phyloP scores from a whole-genome alignment of 768 basidiomycete species.

The Collybia sp. region DNA sequence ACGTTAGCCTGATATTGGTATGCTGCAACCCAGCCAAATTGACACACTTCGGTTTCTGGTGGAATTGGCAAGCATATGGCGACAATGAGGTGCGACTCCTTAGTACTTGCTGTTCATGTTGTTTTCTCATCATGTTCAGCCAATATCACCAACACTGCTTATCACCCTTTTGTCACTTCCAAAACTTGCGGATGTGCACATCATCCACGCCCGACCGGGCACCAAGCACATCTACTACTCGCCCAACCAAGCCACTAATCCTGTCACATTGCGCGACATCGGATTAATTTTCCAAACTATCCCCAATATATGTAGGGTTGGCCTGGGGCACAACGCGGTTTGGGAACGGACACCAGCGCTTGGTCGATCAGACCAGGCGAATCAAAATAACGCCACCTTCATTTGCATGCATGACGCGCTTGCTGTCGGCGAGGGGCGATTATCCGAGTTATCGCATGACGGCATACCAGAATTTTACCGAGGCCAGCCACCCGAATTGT shows the following conservation, averaged over 20 bases:
- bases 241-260: slow-evolving; percentile 1
- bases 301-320: slow-evolving; percentile 10
- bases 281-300: slow-evolving; percentile 10
- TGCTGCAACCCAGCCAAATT: slow-evolving; percentile 8
- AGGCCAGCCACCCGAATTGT: not conserved
- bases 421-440: not conserved
- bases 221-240: slow-evolving; percentile 4
- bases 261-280: slow-evolving; percentile 8
- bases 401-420: not conserved
- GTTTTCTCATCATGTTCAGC: not conserved
- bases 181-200: slow-evolving; percentile 14
- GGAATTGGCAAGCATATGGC: slow-evolving; percentile 9
- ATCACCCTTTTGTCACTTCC: slow-evolving; percentile 8
- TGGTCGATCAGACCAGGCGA: not conserved
- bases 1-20: slow-evolving; percentile 4
- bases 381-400: not conserved
- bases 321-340: slow-evolving; percentile 10
- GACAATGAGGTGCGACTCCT: slow-evolving; percentile 3
- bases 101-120: not conserved
- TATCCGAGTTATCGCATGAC: not conserved
- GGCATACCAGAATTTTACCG: not conserved
- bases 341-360: slow-evolving; percentile 10
- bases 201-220: slow-evolving; percentile 16
- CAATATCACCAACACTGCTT: slow-evolving; percentile 11
- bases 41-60: slow-evolving; percentile 12